Percentiles rank a stretch among this genome's conserved stretches.
Evolutionary conservation across 805 yeast genomes (phyloP).

Genomic region (Schwanniomyces sp.): DNA sequence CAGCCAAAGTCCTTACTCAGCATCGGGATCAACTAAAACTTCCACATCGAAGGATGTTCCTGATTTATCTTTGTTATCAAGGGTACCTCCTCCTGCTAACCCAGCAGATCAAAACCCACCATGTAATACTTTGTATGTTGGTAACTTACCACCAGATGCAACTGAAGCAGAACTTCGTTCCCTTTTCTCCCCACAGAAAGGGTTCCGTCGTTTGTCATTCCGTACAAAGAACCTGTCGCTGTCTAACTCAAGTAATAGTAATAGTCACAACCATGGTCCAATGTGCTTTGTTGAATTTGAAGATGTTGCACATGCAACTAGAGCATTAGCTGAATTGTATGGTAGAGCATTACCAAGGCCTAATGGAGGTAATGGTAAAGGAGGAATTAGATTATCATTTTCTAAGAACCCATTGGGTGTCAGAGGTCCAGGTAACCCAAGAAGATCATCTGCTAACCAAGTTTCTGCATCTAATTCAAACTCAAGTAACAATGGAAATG

Average conservation of each 20-base stretch:
- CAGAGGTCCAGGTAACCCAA: slow-evolving; percentile 61
- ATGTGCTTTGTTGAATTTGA: slow-evolving; percentile 99
- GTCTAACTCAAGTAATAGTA: slow-evolving; percentile 26
- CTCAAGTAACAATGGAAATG: slow-evolving; percentile 14
- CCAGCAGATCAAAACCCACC: slow-evolving; percentile 99
- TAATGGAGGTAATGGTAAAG: slow-evolving; percentile 69
- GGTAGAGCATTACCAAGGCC: slow-evolving; percentile 89
- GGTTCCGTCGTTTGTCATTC: slow-evolving; percentile 90
- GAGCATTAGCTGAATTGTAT: slow-evolving; percentile 90
- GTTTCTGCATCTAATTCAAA: slow-evolving; percentile 13
- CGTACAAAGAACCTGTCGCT: slow-evolving; percentile 53
- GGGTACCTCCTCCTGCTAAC: slow-evolving; percentile 90
- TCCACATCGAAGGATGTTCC: slow-evolving; percentile 43
- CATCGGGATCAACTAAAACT: slow-evolving; percentile 5
- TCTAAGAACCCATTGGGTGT: slow-evolving; percentile 97
- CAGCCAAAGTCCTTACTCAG: slow-evolving; percentile 4
- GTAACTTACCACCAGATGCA: slow-evolving; percentile 96
- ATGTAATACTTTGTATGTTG: slow-evolving; percentile 94
- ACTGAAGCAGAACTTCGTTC: slow-evolving; percentile 89
- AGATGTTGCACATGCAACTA: slow-evolving; percentile 89
- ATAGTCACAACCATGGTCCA: slow-evolving; percentile 75
- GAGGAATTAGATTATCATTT: slow-evolving; percentile 91
- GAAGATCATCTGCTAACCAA: slow-evolving; percentile 37
- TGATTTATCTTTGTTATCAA: slow-evolving; percentile 69
- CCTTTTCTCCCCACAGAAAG: slow-evolving; percentile 83